Conservation (phyloP, 2,329 filamentous ascomycete genomes). For the Sarocladium strictum region DNA sequence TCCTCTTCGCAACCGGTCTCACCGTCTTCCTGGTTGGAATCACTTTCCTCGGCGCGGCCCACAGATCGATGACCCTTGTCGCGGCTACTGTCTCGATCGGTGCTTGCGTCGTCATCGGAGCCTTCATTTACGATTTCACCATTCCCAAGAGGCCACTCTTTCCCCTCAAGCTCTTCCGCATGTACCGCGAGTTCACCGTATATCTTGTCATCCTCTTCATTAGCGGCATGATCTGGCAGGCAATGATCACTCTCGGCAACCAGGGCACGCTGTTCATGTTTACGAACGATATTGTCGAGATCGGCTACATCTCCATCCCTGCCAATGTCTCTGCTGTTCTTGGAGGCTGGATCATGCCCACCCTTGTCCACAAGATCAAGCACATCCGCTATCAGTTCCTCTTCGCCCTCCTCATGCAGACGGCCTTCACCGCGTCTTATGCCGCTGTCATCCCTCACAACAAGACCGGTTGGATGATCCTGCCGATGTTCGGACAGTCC, state of each 20-base stretch:
- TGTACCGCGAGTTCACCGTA: constrained; percentile 5
- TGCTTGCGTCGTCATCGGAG: background rate
- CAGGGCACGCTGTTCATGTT: constrained; percentile 9
- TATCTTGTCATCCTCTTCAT: constrained; percentile 3
- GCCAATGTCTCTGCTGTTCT: constrained; percentile 1
- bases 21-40: background rate
- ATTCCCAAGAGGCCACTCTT: background rate
- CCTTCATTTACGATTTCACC: constrained; percentile 7
- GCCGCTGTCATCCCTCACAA: constrained; percentile 1
- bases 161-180: constrained; percentile 4
- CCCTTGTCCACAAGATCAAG: constrained; percentile 7
- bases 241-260: constrained; percentile 1
- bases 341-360: constrained; percentile 7
- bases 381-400: constrained; percentile 5
- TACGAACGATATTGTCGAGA: constrained; percentile 4
- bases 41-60: background rate
- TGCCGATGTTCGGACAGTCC: constrained; percentile 5
- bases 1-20: constrained; percentile 5
- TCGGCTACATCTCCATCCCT: constrained; percentile 2
- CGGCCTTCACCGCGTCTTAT: constrained; percentile 3
- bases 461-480: constrained; percentile 2
- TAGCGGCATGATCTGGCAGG: constrained; percentile 4
- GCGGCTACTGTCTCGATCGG: background rate
- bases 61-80: background rate
- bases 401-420: constrained; percentile 1